A percentile compares a stretch with the other conserved stretches of the same genome.
Conservation (phyloP, 2,329 filamentous ascomycete genomes). For the Fusarium longipes region DNA sequence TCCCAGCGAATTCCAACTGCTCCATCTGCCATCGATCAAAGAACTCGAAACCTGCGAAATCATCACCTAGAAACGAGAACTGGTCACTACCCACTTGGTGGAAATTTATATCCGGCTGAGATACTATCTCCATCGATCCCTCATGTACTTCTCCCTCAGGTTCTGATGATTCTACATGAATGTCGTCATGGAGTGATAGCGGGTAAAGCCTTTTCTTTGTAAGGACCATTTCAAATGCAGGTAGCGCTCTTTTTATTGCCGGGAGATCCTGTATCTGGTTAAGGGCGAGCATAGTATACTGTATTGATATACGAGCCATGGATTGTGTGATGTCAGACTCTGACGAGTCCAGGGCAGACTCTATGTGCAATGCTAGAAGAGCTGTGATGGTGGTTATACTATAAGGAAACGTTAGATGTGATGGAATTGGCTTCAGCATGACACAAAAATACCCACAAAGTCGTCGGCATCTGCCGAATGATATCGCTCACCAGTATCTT, state of each 20-base stretch:
- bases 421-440: accelerated
- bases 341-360: constrained; percentile 3
- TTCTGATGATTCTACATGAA: accelerated
- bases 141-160: accelerated
- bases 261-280: neutral
- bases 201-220: constrained; percentile 13
- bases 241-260: constrained; percentile 11
- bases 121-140: accelerated
- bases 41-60: constrained; percentile 8
- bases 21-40: constrained; percentile 26
- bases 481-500: constrained; percentile 10
- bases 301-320: constrained; percentile 15
- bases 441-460: constrained; percentile 10
- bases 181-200: accelerated
- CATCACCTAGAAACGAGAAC: neutral
- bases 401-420: neutral
- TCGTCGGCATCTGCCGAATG: constrained; percentile 1
- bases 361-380: neutral
- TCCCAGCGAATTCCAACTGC: constrained; percentile 16
- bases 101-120: accelerated
- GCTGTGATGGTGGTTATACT: constrained; percentile 16
- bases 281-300: constrained; percentile 9
- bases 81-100: neutral
- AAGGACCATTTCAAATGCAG: constrained; percentile 14
- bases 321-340: neutral